These are phyloP conservation scores for Podosphaera aphanis DNA, from an alignment of 2,329 filamentous ascomycete species.

Conservation along the genomic window DNA sequence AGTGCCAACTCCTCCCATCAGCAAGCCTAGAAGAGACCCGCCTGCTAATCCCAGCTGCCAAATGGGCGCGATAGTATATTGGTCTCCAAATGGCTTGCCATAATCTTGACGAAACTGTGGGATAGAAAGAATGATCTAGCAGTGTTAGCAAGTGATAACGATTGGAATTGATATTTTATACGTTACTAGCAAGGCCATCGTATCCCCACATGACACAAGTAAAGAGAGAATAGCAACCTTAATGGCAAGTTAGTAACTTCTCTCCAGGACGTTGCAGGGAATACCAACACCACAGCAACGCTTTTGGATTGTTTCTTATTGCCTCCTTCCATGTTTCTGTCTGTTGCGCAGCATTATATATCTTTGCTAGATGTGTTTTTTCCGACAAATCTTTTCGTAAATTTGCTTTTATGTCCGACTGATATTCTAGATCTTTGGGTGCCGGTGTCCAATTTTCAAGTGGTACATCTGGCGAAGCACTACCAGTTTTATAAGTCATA, in stretches of 20 bases:
- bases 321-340: conserved; percentile 5
- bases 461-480: neutral
- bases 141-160: neutral
- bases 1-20: conserved; percentile 6
- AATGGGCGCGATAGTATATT: conserved; percentile 7
- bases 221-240: conserved; percentile 7
- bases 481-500: neutral
- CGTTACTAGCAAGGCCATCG: conserved; percentile 9
- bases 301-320: conserved; percentile 4
- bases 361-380: neutral
- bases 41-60: conserved; percentile 8
- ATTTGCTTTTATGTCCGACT: neutral
- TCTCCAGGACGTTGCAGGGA: neutral
- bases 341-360: conserved; percentile 2
- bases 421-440: neutral
- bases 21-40: conserved; percentile 5
- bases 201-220: conserved; percentile 11
- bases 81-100: conserved; percentile 3
- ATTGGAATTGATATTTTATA: neutral
- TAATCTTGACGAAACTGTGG: conserved; percentile 8
- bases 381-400: neutral
- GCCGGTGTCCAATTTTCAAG: neutral
- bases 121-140: conserved; percentile 8
- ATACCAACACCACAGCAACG: conserved; percentile 7
- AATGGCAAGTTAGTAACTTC: neutral